Base-by-base conservation (phyloP, 2,329 filamentous ascomycete species). In the Myriosclerotinia scirpicola region DNA sequence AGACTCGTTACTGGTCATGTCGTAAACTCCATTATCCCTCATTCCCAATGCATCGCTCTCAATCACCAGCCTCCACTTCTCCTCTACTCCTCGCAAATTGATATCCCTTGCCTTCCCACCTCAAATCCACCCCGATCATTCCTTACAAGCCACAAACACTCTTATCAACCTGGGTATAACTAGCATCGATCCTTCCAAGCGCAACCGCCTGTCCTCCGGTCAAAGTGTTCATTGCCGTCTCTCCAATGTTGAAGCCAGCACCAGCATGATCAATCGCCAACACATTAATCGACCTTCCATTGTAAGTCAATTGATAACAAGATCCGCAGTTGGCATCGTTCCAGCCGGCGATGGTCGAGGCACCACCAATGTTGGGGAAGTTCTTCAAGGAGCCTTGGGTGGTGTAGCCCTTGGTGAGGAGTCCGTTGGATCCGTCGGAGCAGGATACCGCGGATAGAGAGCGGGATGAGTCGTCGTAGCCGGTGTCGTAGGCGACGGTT, bases 401-500 rank as follows among this genome's bases (percentile, higher is more conserved):
- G 63, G 78, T 75, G 85, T 84, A 75, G 42, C 72, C 71, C 50
- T 81, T 83, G 72, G 83, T 86, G 69, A 85, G 85, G 69, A 92
- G 82, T 67, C 89, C 89, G 78, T 91, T 88, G 69, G 69, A 56
- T 65, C 89, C 89, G 74, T 91, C 86, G 42, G 86, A 89, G 84
- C 89, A 92, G 69, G 87, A 76, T 54, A 92, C 82, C 6, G 74
- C 76, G 44, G 78, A 81, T 65, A 93, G 76, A 54, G 84, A 81
- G 67, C 86, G 83, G 68, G 71, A 71, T 55, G 76, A 76, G 69
- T 88, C 80, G 75, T 93, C 90, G 79, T 91, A 95, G 75, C 83
- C 86, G 26, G 80, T 79, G 79, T 93, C 90, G 78, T 88, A 94
- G 70, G 88, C 89, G 74, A 93, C 89, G 77, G 74, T 77, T 61